These are phyloP conservation scores for Termitomyces sp. DNA, from an alignment of 768 basidiomycete genomes.

Conservation along the genomic window DNA sequence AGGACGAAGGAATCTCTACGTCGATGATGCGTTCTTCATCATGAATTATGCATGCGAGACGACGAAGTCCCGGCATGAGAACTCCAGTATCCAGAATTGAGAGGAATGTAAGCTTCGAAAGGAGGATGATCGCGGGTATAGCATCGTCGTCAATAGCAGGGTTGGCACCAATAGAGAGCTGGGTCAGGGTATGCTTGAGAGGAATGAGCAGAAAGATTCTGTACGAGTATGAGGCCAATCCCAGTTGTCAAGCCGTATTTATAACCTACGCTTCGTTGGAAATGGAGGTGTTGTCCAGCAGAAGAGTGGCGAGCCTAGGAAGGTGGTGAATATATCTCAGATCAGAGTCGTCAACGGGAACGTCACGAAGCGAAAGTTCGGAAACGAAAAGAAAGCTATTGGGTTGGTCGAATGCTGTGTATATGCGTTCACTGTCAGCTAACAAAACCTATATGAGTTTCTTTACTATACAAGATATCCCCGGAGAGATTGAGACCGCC, in stretches of 20 bases:
- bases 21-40: conserved; percentile 35
- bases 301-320: conserved; percentile 39
- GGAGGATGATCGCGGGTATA: conserved; percentile 45
- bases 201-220: conserved; percentile 56
- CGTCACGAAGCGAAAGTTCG: conserved; percentile 44
- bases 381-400: conserved; percentile 45
- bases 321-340: conserved; percentile 48
- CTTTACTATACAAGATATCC: conserved; percentile 38
- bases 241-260: neutral
- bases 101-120: conserved; percentile 42
- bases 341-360: conserved; percentile 40
- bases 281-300: conserved; percentile 47
- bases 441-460: conserved; percentile 1
- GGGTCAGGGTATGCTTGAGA: conserved; percentile 45
- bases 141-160: conserved; percentile 49
- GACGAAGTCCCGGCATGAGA: conserved; percentile 53
- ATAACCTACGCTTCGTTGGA: conserved; percentile 54
- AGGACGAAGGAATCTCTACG: conserved; percentile 47
- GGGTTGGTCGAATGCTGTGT: conserved; percentile 43
- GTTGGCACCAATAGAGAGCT: conserved; percentile 49
- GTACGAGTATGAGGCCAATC: conserved; percentile 1
- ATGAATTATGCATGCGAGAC: conserved; percentile 25
- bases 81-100: conserved; percentile 49
- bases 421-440: conserved; percentile 3
- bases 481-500: conserved; percentile 45